Conservation (phyloP, 2,329 filamentous ascomycete genomes). For the Xylariomycetidae sp. region DNA sequence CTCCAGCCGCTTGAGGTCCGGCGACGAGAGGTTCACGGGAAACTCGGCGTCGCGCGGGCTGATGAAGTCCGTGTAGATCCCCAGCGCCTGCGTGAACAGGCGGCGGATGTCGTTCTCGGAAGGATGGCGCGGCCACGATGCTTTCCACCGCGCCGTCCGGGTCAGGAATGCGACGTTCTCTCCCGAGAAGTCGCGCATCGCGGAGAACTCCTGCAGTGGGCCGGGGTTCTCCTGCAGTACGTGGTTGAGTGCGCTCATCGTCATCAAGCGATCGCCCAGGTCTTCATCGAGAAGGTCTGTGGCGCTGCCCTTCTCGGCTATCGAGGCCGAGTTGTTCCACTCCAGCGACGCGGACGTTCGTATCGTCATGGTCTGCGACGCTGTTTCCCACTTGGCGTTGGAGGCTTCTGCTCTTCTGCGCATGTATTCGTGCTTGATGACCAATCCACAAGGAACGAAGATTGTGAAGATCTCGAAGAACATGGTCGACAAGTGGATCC, state of each 20-base stretch:
- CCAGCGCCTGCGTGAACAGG: conserved; percentile 51
- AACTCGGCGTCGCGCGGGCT: conserved; percentile 57
- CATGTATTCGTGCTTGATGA: conserved; percentile 20
- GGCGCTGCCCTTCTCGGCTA: conserved; percentile 27
- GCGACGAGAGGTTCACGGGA: conserved; percentile 58
- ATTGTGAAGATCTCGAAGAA: conserved; percentile 50
- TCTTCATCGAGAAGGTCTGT: conserved; percentile 17
- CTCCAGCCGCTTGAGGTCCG: conserved; percentile 48
- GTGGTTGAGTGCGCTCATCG: conserved; percentile 54
- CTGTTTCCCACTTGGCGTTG: conserved; percentile 26
- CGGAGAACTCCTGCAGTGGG: conserved; percentile 58
- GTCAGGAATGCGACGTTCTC: conserved; percentile 66
- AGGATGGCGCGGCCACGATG: conserved; percentile 21
- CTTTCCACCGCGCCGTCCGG: conserved; percentile 51
- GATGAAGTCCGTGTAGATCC: conserved; percentile 58
- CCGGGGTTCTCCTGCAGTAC: conserved; percentile 53
- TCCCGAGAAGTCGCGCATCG: conserved; percentile 60
- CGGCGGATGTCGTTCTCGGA: conserved; percentile 32
- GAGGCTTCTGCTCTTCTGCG: conserved; percentile 17
- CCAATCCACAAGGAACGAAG: conserved; percentile 38
- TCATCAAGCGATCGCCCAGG: conserved; percentile 37
- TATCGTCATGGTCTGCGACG: conserved; percentile 17
- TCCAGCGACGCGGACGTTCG: conserved; percentile 10
- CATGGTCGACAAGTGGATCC: conserved; percentile 44
- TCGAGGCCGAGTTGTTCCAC: conserved; percentile 11